Conservation (phyloP, 352 stramenopile genomes). For the Phytophthora boehmeriae region DNA sequence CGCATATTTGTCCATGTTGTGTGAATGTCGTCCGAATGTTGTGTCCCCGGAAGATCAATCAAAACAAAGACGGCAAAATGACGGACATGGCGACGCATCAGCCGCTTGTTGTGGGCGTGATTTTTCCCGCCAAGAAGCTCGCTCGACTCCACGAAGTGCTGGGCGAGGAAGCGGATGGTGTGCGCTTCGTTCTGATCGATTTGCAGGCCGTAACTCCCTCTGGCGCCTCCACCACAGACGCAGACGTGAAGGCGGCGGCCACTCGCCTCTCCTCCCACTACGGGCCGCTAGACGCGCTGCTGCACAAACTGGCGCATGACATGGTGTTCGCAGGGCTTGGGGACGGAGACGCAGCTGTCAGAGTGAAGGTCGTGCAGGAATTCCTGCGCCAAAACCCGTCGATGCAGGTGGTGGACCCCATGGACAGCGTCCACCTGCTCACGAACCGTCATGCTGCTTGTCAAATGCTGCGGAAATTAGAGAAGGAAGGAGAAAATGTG, state of each 20-base stretch:
- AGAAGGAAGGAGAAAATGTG: slow-evolving; percentile 2
- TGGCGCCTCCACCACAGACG: slow-evolving; percentile 18
- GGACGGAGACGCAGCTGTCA: slow-evolving; percentile 43
- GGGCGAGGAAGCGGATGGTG: slow-evolving; percentile 38
- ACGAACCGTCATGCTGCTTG: slow-evolving; percentile 71
- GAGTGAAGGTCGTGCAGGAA: slow-evolving; percentile 61
- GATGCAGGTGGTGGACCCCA: slow-evolving; percentile 67
- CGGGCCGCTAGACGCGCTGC: slow-evolving; percentile 61
- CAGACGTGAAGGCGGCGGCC: slow-evolving; percentile 32
- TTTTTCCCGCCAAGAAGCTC: slow-evolving; percentile 87
- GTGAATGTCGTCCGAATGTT: too few species aligned
- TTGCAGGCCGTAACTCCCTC: slow-evolving; percentile 48
- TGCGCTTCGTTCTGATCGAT: slow-evolving; percentile 81
- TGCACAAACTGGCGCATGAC: slow-evolving; percentile 86
- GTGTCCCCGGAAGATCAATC: too few species aligned
- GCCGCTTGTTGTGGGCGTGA: slow-evolving; percentile 68
- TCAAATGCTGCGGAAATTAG: slow-evolving; percentile 46
- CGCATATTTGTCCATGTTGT: too few species aligned
- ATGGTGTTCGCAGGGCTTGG: slow-evolving; percentile 78
- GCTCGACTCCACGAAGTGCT: slow-evolving; percentile 75
- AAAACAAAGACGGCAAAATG: too few species aligned
- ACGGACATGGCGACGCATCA: background rate
- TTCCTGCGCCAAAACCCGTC: slow-evolving; percentile 48
- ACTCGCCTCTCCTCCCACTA: slow-evolving; percentile 38
- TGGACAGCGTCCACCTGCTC: slow-evolving; percentile 71